phyloP scores from a whole-genome alignment of 352 stramenopile genomes.

The Thraustochytrium sp. region DNA sequence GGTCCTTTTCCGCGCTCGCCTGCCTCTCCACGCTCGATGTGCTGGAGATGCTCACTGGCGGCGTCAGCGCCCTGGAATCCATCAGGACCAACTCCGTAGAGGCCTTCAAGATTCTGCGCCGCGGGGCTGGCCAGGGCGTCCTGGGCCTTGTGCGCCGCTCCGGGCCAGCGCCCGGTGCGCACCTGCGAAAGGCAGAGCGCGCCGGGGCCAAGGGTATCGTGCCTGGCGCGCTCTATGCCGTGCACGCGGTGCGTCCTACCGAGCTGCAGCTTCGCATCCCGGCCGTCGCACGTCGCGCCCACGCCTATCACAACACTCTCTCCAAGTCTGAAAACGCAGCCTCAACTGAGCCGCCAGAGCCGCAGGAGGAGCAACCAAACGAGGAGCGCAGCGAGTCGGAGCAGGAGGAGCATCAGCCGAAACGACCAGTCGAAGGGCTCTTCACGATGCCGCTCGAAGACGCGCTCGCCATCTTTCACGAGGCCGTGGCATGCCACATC shows the following conservation, averaged over 20 bases:
- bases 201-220: background rate
- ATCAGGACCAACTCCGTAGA: background rate
- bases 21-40: background rate
- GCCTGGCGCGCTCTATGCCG: background rate
- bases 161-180: background rate
- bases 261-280: too few relatives aligned
- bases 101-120: background rate
- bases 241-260: background rate
- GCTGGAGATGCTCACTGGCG: constrained; percentile 6
- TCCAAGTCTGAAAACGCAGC: too few relatives aligned
- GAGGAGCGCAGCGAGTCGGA: background rate
- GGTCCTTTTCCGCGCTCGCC: background rate
- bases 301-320: too few relatives aligned
- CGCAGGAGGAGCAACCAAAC: background rate
- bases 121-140: background rate
- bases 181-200: background rate
- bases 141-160: background rate
- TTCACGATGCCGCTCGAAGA: constrained; percentile 7
- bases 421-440: background rate
- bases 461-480: background rate
- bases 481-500: background rate
- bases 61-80: background rate
- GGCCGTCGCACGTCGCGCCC: too few relatives aligned
- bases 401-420: background rate
- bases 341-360: too few relatives aligned